Evolutionary conservation across 495 filamentous ascomycete species (phyloP), one percentile per base, ranked within the genome.

Genomic region (Hypoxylon trugodes): DNA sequence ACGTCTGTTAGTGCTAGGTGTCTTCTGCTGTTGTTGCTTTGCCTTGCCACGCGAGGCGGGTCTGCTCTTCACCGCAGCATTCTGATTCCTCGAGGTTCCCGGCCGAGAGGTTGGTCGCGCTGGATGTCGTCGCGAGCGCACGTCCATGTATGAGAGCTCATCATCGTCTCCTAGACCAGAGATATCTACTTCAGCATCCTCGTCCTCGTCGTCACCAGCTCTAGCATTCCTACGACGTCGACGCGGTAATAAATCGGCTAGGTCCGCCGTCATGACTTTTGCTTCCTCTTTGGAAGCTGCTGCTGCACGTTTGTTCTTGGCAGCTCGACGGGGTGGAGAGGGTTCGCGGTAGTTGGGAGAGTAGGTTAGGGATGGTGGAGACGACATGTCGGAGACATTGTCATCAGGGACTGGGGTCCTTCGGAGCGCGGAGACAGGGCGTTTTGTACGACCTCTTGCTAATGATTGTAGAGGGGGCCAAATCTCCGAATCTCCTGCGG

Each of bases 291-390:
- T 67, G 6, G 58, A 33, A 35, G 55, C 38, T 5, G 57, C 61
- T 8, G 58, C 63, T 49, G 49, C 66, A 35, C 58, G 59, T 45
- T 56, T 68, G 16, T 54, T 53, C 19, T 65, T 71, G 9, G 28
- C 62, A 32, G 42, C 60, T 55, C 30, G 63, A 19, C 37, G 69
- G 13, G 32, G 74, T 47, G 59, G 72, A 54, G 61, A 68, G 53
- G 62, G 63, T 59, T 49, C 69, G 32, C 62, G 70, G 55, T 76
- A 80, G 50, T 81, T 80, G 2, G 80, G 80, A 2, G 80, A 82
- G 58, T 82, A 79, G 7, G 80, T 82, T 0, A 82, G 73, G 2
- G 80, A 82, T 2, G 80, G 80, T 0, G 79, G 80, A 9, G 80
- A 82, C 1, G 80, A 82, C 10, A 80, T 65, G 26, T 78, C 73